phyloP scores from a whole-genome alignment of 768 basidiomycete genomes.

The Termitomyces sp. region DNA sequence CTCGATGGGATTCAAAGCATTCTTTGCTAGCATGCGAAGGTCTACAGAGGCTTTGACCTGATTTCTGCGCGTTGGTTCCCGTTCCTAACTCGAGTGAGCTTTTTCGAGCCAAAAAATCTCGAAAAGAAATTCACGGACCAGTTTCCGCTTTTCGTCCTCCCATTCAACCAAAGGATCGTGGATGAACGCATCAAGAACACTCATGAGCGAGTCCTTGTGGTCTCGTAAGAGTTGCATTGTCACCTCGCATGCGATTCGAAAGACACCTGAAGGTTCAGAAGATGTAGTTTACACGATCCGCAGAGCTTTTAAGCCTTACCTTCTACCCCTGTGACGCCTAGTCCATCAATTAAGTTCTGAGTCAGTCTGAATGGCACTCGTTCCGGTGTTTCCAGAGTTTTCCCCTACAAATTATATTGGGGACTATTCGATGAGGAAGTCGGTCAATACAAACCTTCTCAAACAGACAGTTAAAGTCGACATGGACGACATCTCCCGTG shows the following conservation, averaged over 20 bases:
- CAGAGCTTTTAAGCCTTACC: conserved; percentile 34
- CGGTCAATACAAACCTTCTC: conserved; percentile 62
- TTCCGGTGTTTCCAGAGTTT: conserved; percentile 82
- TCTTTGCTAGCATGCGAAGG: conserved; percentile 63
- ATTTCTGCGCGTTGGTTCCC: conserved; percentile 30
- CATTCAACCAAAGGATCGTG: conserved; percentile 97
- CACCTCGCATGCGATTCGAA: conserved; percentile 87
- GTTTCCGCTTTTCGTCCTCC: conserved; percentile 75
- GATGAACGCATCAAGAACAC: conserved; percentile 92
- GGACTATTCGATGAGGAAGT: background rate
- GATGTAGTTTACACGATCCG: background rate
- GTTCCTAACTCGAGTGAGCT: conserved; percentile 31
- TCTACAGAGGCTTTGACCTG: conserved; percentile 48
- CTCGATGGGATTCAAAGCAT: conserved; percentile 75
- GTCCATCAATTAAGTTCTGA: conserved; percentile 86
- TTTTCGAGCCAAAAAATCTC: too few relatives aligned
- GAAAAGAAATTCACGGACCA: conserved; percentile 30
- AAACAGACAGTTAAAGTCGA: conserved; percentile 97
- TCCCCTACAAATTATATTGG: conserved; percentile 41
- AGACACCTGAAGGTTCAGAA: conserved; percentile 54
- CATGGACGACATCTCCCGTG: conserved; percentile 90
- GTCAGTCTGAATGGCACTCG: conserved; percentile 93
- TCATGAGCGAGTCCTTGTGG: conserved; percentile 92
- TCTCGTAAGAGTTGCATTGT: conserved; percentile 82
- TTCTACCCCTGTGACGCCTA: conserved; percentile 92